These are phyloP conservation scores for Neurospora sp. DNA, from an alignment of 495 filamentous ascomycete genomes.

Conservation along the genomic window DNA sequence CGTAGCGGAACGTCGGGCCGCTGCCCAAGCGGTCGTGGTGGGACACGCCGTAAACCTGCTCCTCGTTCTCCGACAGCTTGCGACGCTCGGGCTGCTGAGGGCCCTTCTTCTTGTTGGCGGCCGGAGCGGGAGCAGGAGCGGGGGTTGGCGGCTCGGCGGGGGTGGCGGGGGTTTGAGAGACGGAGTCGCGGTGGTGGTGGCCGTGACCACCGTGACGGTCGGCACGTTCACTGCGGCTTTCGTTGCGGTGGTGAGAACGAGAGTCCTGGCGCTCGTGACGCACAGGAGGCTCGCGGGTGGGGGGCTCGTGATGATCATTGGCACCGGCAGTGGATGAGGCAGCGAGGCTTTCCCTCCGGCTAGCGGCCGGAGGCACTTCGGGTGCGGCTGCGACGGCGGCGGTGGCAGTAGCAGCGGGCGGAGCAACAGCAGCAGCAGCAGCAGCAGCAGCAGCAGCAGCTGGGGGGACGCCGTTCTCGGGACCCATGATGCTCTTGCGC, in stretches of 20 bases:
- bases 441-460: conserved; percentile 22
- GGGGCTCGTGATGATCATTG: conserved; percentile 3
- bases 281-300: neutral
- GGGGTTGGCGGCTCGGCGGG: conserved; percentile 21
- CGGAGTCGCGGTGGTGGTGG: conserved; percentile 35
- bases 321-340: conserved; percentile 13
- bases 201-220: neutral
- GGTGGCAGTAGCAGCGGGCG: conserved; percentile 19
- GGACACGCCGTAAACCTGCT: conserved; percentile 69
- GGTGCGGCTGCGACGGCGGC: conserved; percentile 26
- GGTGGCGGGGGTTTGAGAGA: conserved; percentile 30
- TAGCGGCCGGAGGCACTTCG: conserved; percentile 12
- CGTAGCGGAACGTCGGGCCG: conserved; percentile 66
- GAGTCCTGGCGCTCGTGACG: neutral
- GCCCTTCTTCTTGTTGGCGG: conserved; percentile 46
- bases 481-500: conserved; percentile 48
- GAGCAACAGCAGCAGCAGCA: conserved; percentile 14
- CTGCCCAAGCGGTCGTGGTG: conserved; percentile 77
- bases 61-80: conserved; percentile 63
- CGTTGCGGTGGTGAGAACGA: neutral
- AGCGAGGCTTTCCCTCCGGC: conserved; percentile 43
- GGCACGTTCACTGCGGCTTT: neutral
- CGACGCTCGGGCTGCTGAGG: conserved; percentile 43
- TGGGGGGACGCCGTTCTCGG: conserved; percentile 31
- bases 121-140: conserved; percentile 13